Conservation (phyloP, 805 yeast species). For the Yamadazyma phyllophila region DNA sequence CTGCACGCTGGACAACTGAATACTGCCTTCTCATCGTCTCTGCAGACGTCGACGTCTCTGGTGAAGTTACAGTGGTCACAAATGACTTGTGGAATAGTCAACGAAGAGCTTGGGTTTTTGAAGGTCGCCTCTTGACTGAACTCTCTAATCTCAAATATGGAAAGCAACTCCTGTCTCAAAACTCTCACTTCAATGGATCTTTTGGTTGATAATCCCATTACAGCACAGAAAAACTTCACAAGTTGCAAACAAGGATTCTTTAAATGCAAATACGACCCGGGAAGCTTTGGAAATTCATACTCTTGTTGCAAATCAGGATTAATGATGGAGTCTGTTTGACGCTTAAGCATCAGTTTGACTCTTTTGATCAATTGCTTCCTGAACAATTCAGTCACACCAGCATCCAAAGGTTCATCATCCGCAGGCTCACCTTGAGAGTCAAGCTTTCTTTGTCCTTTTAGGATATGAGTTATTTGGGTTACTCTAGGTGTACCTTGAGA, state of each 20-base stretch:
- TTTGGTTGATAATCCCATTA: conserved; percentile 62
- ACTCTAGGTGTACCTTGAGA: conserved; percentile 54
- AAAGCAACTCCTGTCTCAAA: conserved; percentile 70
- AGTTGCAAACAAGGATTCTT: conserved; percentile 77
- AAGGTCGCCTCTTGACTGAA: conserved; percentile 76
- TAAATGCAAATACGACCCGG: conserved; percentile 64
- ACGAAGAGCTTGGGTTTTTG: conserved; percentile 68
- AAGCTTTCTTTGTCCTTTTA: conserved; percentile 41
- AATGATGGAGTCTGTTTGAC: conserved; percentile 71
- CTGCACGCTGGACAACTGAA: conserved; percentile 71
- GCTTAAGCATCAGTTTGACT: conserved; percentile 58
- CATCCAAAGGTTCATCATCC: conserved; percentile 20
- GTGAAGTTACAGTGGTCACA: conserved; percentile 79
- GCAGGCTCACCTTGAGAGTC: conserved; percentile 34
- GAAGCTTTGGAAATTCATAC: conserved; percentile 69
- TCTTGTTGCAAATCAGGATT: conserved; percentile 62
- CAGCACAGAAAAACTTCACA: conserved; percentile 71
- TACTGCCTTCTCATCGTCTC: conserved; percentile 50
- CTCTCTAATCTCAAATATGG: conserved; percentile 76
- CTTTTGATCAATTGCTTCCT: conserved; percentile 66
- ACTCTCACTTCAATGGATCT: conserved; percentile 71
- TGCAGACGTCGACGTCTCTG: conserved; percentile 79
- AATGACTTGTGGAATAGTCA: conserved; percentile 62
- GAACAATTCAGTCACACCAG: conserved; percentile 55
- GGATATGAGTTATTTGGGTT: conserved; percentile 63